Evolutionary conservation across 345 rosid species (phyloP).

Genomic region (Theobroma cacao): DNA sequence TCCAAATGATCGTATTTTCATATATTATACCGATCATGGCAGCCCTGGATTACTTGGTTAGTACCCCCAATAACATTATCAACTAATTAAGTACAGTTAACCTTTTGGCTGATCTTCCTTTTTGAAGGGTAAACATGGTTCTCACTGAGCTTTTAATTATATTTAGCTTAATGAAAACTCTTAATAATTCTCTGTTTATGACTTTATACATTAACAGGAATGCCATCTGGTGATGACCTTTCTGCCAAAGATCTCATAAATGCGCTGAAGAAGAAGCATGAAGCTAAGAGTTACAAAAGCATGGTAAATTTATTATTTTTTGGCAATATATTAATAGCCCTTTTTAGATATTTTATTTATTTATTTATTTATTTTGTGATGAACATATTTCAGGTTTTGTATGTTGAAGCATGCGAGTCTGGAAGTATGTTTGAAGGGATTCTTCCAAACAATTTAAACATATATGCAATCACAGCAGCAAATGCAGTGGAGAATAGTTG

Average conservation of each 20-base stretch:
- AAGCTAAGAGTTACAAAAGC: constrained; percentile 70
- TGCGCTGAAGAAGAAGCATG: constrained; percentile 72
- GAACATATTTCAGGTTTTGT: constrained; percentile 61
- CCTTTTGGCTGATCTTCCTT: too few relatives aligned
- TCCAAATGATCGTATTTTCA: constrained; percentile 87
- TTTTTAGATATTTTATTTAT: neutral
- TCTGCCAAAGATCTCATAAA: constrained; percentile 73
- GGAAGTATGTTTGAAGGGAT: constrained; percentile 98
- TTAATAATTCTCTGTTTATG: too few relatives aligned
- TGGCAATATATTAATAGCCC: neutral
- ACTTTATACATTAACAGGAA: constrained; percentile 43
- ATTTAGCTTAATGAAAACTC: too few relatives aligned
- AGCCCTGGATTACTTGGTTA: constrained; percentile 92
- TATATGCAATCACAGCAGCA: constrained; percentile 89
- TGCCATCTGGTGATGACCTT: constrained; percentile 80
- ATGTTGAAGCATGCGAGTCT: constrained; percentile 97
- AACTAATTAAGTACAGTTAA: too few relatives aligned
- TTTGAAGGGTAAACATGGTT: too few relatives aligned
- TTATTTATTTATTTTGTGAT: neutral
- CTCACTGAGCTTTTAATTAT: too few relatives aligned
- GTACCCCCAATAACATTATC: constrained; percentile 18
- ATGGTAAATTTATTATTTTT: constrained; percentile 41
- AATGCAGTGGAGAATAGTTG: constrained; percentile 93
- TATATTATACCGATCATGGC: constrained; percentile 85
- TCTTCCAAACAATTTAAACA: constrained; percentile 82